Evolutionary conservation across 371 early-diverging fungal species (phyloP), one percentile per base, ranked within the genome.

Genomic region (Mortierella sp.): DNA sequence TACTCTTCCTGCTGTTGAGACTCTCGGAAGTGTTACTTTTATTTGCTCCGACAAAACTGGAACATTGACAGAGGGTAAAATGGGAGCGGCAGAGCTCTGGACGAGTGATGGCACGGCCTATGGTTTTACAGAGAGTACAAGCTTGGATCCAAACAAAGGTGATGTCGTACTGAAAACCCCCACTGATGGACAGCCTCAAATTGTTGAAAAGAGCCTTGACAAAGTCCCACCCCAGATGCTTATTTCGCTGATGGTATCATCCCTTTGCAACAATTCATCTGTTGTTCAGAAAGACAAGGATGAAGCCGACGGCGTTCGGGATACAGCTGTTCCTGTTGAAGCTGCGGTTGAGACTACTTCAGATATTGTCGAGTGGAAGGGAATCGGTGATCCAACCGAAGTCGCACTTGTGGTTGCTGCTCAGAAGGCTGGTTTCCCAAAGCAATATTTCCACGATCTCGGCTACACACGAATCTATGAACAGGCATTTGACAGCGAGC

Each of bases 1-100:
- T 59, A 95, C 94, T 55, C 84, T 97, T 19, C 93, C 95, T 4
- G 92, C 94, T 9, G 92, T 98, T 6, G 97, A 97, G 83, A 96
- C 96, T 0, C 88, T 97, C 16, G 97, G 97, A n/a, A 92, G 93
- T 11, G 94, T 97, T 9, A 95, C 96, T 22, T 91, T 91, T 48
- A 94, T 98, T 73, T 97, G 96, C 83, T 94, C 94, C 0, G 97
- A 97, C 84, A 98, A 99, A 91, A 97, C 97, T 0, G 97, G 98
- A 41, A 98, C 98, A 0, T 84, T 98, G 67, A 97, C 98, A 4
- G 94, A 96, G 86, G 97, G 97, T 66, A 96, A 96, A 88, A 94
- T 95, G 96, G 92, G 91, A 19, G 87, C 91, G 19, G 70, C 88
- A 41, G 90, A 91, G 75, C 69, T 93, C 33, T 94, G 92, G 88